Evolutionary conservation across 78 protist genomes (phyloP).

Genomic region (Chrysochromulina parva): DNA sequence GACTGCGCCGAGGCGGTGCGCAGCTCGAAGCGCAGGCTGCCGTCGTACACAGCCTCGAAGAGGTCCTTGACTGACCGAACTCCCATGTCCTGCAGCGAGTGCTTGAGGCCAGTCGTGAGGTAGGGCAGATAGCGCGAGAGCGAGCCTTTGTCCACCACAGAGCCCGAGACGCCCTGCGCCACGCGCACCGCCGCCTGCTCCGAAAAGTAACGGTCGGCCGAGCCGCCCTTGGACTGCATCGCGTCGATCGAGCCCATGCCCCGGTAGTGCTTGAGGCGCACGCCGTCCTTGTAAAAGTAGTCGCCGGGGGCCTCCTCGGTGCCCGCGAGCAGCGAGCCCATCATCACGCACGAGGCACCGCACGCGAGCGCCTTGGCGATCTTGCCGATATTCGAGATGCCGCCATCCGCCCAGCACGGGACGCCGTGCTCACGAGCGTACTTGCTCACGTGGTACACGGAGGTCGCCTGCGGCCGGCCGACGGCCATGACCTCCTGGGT

Average conservation of each 20-base stretch:
- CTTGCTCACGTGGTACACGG: conserved; percentile 74
- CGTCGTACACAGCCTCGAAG: conserved; percentile 48
- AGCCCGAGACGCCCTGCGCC: conserved; percentile 90
- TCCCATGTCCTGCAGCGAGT: conserved; percentile 87
- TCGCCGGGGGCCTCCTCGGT: conserved; percentile 94
- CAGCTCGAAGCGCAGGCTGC: conserved; percentile 74
- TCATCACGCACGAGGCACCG: conserved; percentile 92
- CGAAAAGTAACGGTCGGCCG: conserved; percentile 75
- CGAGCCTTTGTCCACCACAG: conserved; percentile 88
- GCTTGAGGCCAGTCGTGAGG: conserved; percentile 47
- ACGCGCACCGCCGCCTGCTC: conserved; percentile 47
- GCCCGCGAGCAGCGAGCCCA: conserved; percentile 95
- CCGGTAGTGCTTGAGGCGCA: conserved; percentile 83
- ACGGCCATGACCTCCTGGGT: conserved; percentile 88
- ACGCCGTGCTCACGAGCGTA: conserved; percentile 66
- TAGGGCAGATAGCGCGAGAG: not conserved
- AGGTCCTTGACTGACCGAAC: conserved; percentile 23
- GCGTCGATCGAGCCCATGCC: conserved; percentile 95
- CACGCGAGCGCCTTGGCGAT: conserved; percentile 88
- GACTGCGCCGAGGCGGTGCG: conserved; percentile 67
- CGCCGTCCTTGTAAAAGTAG: conserved; percentile 79
- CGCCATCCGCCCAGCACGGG: conserved; percentile 95
- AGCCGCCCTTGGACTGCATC: conserved; percentile 67
- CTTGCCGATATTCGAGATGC: conserved; percentile 85
- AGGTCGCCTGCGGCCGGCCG: conserved; percentile 84